A percentile compares a stretch with the other conserved stretches of the same genome.
phyloP scores from a whole-genome alignment of 164 flowering plant species.

The Magnolia sinica region DNA sequence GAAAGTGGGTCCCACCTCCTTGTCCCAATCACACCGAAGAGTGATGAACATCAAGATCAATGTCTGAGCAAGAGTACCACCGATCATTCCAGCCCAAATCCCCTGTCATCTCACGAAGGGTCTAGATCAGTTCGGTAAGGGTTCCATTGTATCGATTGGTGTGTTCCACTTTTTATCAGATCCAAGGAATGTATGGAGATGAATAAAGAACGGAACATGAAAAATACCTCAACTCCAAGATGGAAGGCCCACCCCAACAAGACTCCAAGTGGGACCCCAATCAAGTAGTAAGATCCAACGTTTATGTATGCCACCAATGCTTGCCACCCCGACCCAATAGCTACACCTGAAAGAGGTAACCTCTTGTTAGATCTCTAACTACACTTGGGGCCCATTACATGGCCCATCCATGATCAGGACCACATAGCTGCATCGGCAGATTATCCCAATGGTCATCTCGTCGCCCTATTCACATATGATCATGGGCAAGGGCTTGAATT shows the following conservation, averaged over 20 bases:
- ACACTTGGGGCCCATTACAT: neutral
- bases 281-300: conserved; percentile 51
- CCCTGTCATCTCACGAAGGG: conserved; percentile 32
- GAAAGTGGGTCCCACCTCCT: conserved; percentile 39
- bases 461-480: too few relatives aligned
- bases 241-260: conserved; percentile 45
- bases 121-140: neutral
- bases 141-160: too few relatives aligned
- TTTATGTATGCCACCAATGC: conserved; percentile 58
- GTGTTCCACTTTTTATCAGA: neutral
- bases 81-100: conserved; percentile 75
- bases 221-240: conserved; percentile 31
- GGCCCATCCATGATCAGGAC: neutral
- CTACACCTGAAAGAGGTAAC: conserved; percentile 39
- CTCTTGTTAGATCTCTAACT: neutral
- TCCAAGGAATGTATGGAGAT: neutral
- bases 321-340: conserved; percentile 81
- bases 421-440: neutral
- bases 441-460: neutral
- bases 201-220: neutral
- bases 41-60: conserved; percentile 46
- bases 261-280: conserved; percentile 61
- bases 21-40: conserved; percentile 58
- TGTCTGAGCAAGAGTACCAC: conserved; percentile 64
- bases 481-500: too few relatives aligned